Evolutionary conservation across 2,329 filamentous ascomycete species (phyloP).

Genomic region (Intubia oerlemansii): DNA sequence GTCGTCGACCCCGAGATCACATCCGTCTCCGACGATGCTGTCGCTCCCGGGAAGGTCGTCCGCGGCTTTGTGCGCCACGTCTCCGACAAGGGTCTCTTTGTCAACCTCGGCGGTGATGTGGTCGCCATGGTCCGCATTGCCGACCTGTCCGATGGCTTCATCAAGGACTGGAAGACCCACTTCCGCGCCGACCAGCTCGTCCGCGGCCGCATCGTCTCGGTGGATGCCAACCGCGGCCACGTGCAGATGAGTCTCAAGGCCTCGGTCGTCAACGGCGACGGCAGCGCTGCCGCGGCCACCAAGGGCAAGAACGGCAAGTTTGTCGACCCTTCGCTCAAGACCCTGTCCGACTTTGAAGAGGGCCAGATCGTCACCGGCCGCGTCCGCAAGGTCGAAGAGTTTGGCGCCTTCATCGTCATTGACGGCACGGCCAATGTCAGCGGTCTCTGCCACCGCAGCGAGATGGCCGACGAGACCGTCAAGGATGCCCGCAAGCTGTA

Average conservation of each 20-base stretch:
- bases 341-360: constrained; percentile 52
- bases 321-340: constrained; percentile 53
- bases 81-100: constrained; percentile 71
- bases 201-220: constrained; percentile 58
- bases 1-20: constrained; percentile 67
- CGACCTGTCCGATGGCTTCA: constrained; percentile 72
- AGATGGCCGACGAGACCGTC: constrained; percentile 72
- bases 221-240: constrained; percentile 47
- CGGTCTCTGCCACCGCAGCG: constrained; percentile 75
- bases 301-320: no score
- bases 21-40: constrained; percentile 44
- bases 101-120: constrained; percentile 61
- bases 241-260: constrained; percentile 74
- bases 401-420: constrained; percentile 81
- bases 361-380: constrained; percentile 77
- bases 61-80: constrained; percentile 87
- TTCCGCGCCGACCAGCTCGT: constrained; percentile 84
- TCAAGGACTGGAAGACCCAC: constrained; percentile 88
- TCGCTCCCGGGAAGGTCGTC: constrained; percentile 58
- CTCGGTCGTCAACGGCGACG: no score
- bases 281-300: no score
- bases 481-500: constrained; percentile 79
- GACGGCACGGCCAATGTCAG: constrained; percentile 78
- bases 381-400: constrained; percentile 83
- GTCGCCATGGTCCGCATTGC: constrained; percentile 68